Base-by-base conservation (phyloP, 768 basidiomycete genomes). In the Termitomyces sp. region DNA sequence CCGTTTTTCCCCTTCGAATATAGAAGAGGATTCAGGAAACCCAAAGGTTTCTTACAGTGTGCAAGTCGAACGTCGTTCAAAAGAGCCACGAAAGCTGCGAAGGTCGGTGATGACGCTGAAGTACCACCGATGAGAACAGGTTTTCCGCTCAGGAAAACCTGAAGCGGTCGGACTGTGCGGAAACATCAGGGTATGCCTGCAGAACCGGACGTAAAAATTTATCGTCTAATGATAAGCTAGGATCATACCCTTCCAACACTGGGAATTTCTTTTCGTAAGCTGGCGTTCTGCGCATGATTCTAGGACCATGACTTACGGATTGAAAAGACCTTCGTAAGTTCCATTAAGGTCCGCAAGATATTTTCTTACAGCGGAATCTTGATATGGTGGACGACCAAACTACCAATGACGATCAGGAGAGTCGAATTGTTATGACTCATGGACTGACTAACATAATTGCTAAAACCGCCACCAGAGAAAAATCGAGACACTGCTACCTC, bases 391-490 rank as follows among this genome's bases (percentile, higher is more conserved):
- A 23, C 79, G 78, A 21, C 61, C 0, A 66, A 83, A 86, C 82
- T 85, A 21, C 9, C 9, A 41, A 40, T 9, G 19, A 41, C 26
- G 38, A 26, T 37, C 40, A 19, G n/a, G 50, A 43, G 37, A 47
- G 47, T 26, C 17, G 45, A 31, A 26, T 38, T 33, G 26, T 26
- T n/a, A 37, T 33, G 45, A 6, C 15, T 42, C 21, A 42, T 38
- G 12, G 54, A 74, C 78, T 60, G 53, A 74, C 78, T 60, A 12
- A 86, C 85, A 52, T 82, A 81, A 59, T 86, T 75, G 65, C 86
- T 87, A 71, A 89, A 91, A 3, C 88, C 87, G 37, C 88, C 88
- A 1, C 86, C 85, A 12, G 85, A 87, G 72, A 88, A 85, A 60
- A 69, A 72, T 2, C 66, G 61, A 30, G 44, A 64, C 0, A 77